These are phyloP conservation scores for Pythium scleroteichum DNA, from an alignment of 352 stramenopile genomes.

Conservation along the genomic window DNA sequence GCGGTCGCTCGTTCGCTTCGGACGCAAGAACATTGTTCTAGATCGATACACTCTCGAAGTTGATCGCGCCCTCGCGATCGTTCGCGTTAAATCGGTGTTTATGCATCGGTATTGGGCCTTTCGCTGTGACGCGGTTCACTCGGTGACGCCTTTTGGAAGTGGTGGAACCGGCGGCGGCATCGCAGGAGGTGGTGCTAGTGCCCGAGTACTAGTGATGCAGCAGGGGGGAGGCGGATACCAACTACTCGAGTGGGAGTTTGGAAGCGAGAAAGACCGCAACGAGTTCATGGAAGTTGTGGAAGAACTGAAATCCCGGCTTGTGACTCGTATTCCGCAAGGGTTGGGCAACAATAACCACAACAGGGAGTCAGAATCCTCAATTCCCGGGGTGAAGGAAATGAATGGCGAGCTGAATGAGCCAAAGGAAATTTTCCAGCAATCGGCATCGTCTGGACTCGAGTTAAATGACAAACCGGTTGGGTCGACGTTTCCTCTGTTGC, in stretches of 20 bases:
- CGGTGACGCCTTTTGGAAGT: constrained; percentile 7
- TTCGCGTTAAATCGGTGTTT: constrained; percentile 80
- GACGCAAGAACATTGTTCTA: constrained; percentile 65
- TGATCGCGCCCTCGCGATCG: constrained; percentile 65
- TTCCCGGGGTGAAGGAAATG: too few species aligned
- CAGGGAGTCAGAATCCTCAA: neutral
- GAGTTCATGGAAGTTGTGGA: constrained; percentile 64
- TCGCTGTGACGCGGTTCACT: constrained; percentile 62
- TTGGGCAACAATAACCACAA: neutral
- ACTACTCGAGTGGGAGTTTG: constrained; percentile 72
- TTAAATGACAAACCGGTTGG: constrained; percentile 11
- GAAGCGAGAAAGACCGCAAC: constrained; percentile 62
- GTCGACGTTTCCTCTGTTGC: constrained; percentile 18
- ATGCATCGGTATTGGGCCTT: constrained; percentile 84
- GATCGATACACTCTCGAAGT: constrained; percentile 82
- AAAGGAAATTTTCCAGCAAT: neutral
- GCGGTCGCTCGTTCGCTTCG: constrained; percentile 54
- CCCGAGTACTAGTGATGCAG: constrained; percentile 47
- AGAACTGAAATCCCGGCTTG: constrained; percentile 20
- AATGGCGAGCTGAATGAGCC: neutral
- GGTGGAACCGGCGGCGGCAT: constrained; percentile 17
- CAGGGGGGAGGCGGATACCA: constrained; percentile 59
- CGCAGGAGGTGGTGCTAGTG: constrained; percentile 39
- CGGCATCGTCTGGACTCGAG: neutral
- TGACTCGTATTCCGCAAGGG: constrained; percentile 1